Evolutionary conservation across 139 green algal genomes (phyloP).

Genomic region (Micromonas commoda): DNA sequence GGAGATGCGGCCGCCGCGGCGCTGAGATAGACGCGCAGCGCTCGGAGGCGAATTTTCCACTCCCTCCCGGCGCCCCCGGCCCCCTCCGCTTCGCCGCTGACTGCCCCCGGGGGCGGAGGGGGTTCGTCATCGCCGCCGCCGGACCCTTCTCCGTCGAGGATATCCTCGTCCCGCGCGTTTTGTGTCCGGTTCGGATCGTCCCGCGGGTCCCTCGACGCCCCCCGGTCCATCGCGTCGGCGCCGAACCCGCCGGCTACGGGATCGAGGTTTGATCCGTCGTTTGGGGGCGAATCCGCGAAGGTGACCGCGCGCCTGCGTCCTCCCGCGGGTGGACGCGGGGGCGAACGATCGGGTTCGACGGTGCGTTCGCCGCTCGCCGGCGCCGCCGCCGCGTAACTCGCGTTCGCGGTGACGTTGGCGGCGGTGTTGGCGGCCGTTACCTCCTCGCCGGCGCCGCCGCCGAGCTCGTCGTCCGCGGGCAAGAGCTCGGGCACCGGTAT

Average conservation of each 20-base stretch:
- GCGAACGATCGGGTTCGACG: no score
- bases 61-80: neutral
- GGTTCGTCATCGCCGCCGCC: no score
- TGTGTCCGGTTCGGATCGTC: no score
- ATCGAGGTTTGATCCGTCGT: neutral
- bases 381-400: neutral
- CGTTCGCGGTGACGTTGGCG: neutral
- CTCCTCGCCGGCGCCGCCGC: no score
- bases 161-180: no score
- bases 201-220: no score
- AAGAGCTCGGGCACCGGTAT: neutral
- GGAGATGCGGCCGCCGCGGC: neutral
- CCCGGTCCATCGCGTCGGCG: no score
- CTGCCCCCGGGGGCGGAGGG: no score
- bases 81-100: no score
- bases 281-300: neutral
- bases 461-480: neutral
- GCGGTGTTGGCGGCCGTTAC: neutral
- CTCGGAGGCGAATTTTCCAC: neutral
- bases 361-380: neutral
- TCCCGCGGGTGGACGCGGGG: no score
- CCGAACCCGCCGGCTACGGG: no score
- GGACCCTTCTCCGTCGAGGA: no score
- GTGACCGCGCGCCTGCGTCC: neutral
- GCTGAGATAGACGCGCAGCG: neutral